These are phyloP conservation scores for Tetratostichococcus sp. DNA, from an alignment of 139 green algal species.

Conservation along the genomic window DNA sequence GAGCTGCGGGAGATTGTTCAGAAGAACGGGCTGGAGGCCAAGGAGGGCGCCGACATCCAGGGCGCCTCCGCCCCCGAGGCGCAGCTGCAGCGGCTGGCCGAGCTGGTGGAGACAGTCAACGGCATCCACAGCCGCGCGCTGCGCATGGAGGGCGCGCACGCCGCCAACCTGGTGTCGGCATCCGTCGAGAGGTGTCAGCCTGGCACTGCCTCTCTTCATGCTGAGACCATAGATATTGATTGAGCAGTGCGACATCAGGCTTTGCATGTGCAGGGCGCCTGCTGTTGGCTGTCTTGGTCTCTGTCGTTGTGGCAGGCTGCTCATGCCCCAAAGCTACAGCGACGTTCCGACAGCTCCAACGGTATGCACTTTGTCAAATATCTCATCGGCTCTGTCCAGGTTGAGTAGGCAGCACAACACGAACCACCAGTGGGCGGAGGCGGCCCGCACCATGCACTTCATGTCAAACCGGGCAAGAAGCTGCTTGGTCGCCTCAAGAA, in stretches of 20 bases:
- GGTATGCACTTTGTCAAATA: no score
- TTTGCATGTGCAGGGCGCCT: no score
- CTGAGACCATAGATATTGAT: no score
- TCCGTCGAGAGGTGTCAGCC: background rate
- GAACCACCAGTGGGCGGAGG: background rate
- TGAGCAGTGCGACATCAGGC: no score
- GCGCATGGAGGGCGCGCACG: background rate
- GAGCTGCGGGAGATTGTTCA: background rate
- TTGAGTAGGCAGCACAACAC: background rate
- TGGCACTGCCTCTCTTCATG: no score
- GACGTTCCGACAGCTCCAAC: no score
- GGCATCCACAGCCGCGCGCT: background rate
- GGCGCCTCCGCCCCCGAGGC: background rate
- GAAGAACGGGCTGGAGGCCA: background rate
- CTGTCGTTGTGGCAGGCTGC: no score
- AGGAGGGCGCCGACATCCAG: background rate
- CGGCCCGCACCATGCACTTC: background rate
- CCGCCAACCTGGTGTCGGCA: background rate
- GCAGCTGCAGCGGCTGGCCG: background rate
- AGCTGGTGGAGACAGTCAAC: background rate
- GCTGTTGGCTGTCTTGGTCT: no score
- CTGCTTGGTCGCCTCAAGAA: no score
- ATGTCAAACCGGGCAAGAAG: background rate
- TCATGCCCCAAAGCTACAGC: no score
- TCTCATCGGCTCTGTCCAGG: no score